Percentiles rank a stretch among this genome's conserved stretches.
Conservation (phyloP, 306 rosid genomes). For the Inga oerstediana region DNA sequence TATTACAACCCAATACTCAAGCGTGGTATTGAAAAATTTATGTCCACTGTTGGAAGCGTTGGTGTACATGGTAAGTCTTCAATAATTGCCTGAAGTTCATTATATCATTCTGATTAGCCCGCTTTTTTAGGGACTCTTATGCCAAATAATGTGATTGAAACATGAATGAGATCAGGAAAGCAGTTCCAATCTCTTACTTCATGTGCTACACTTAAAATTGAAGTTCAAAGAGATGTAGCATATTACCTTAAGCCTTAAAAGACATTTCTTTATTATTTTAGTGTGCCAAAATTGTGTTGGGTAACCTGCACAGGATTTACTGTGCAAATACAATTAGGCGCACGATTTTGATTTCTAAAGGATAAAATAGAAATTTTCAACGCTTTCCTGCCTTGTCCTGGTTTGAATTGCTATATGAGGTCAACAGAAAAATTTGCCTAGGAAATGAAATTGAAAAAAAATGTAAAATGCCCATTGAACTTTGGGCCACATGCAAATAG, state of each 20-base stretch:
- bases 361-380: conserved; percentile 21
- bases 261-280: not conserved
- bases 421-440: not conserved
- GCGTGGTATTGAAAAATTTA: conserved; percentile 76
- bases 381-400: conserved; percentile 23
- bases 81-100: conserved; percentile 18
- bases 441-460: not conserved
- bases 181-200: conserved; percentile 19
- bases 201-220: conserved; percentile 1
- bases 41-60: conserved; percentile 66
- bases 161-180: conserved; percentile 6
- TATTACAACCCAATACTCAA: conserved; percentile 92
- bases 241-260: not conserved
- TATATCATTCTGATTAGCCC: conserved; percentile 13
- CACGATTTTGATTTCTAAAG: not conserved
- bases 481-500: not conserved
- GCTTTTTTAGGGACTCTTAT: not conserved
- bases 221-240: not conserved
- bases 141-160: conserved; percentile 17
- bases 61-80: conserved; percentile 72
- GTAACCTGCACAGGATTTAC: not conserved
- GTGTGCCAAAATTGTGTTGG: not conserved
- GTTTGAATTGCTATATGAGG: conserved; percentile 4
- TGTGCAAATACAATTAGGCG: not conserved
- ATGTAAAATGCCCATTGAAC: not conserved